Evolutionary conservation across 257 asterid genomes (phyloP).

Genomic region (Plantago ovata): DNA sequence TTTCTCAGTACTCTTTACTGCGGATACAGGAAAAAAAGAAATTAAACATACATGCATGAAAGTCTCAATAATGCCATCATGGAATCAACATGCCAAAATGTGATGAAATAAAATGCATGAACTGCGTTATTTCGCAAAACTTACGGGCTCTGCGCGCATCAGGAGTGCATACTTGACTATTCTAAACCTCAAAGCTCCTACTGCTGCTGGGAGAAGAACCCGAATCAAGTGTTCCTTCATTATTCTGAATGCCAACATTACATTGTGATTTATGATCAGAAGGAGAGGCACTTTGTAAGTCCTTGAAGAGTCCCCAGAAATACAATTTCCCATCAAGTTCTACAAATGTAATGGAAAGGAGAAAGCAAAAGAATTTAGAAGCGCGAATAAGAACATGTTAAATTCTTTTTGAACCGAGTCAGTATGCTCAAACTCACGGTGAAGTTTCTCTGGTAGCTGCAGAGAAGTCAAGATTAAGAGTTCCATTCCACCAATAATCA

Average conservation of each 20-base stretch:
- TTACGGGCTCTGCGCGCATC: constrained; percentile 34
- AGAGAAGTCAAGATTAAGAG: constrained; percentile 50
- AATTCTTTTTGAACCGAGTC: background rate
- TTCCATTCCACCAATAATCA: constrained; percentile 33
- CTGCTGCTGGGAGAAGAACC: constrained; percentile 29
- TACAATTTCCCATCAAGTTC: constrained; percentile 51
- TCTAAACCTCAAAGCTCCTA: constrained; percentile 23
- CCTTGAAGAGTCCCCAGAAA: constrained; percentile 59
- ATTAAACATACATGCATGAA: constrained; percentile 8
- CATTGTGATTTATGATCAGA: constrained; percentile 25
- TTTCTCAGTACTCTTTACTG: constrained; percentile 27
- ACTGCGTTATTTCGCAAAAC: constrained; percentile 23
- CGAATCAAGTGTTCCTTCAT: constrained; percentile 19
- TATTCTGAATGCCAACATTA: background rate
- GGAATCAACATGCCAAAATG: no score
- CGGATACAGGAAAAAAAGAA: constrained; percentile 14
- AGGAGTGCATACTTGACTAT: constrained; percentile 26
- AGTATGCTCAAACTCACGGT: constrained; percentile 36
- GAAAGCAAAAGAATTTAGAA: no score
- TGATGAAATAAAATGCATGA: no score
- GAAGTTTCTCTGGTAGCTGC: constrained; percentile 43
- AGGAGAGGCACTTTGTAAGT: constrained; percentile 21
- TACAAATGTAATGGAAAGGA: constrained; percentile 20
- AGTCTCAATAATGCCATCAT: background rate
- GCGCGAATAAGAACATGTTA: background rate